Evolutionary conservation across 2,329 filamentous ascomycete species (phyloP).

Genomic region (Cladosporium sp.): DNA sequence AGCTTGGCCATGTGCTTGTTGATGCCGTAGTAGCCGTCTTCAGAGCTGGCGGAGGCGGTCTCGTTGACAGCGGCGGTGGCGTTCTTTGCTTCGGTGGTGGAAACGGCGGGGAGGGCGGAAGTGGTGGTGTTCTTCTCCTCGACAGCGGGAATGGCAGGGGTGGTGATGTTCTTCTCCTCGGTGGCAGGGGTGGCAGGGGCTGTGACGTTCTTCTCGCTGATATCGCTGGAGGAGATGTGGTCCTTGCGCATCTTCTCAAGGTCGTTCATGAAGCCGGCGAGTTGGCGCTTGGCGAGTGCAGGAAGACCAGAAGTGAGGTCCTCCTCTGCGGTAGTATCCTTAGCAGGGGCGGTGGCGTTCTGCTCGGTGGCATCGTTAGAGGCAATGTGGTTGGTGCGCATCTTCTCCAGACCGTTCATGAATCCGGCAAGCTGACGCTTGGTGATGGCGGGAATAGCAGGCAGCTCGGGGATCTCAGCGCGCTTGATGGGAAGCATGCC

Average conservation of each 20-base stretch:
- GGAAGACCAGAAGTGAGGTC: too few species aligned
- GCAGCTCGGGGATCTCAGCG: neutral
- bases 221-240: neutral
- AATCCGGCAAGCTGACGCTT: neutral
- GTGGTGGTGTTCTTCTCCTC: neutral
- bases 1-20: constrained; percentile 8
- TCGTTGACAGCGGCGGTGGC: neutral
- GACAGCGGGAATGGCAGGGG: neutral
- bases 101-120: neutral
- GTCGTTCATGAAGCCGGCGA: too few species aligned
- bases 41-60: neutral
- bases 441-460: neutral
- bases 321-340: too few species aligned
- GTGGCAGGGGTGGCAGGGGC: neutral
- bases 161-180: neutral
- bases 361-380: neutral
- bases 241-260: too few species aligned
- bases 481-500: neutral
- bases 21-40: neutral
- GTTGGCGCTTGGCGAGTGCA: too few species aligned
- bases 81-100: neutral
- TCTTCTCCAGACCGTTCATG: neutral
- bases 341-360: neutral
- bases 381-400: neutral
- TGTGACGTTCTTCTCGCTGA: neutral